Evolutionary conservation across 768 basidiomycete species (phyloP).

Genomic region (Polyporus arcularius): DNA sequence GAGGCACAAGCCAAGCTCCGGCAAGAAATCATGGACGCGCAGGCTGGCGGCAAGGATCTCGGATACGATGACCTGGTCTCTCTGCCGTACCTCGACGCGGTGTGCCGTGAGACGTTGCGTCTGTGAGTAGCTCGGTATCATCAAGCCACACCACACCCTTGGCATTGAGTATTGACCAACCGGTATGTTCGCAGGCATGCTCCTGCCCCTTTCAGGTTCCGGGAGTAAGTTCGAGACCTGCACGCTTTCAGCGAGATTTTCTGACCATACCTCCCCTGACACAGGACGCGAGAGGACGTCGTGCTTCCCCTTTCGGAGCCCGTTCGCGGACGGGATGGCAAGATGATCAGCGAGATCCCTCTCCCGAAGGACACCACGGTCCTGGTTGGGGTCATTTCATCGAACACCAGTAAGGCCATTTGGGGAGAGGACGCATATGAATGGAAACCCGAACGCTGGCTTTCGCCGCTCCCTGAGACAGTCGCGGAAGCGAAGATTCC

Average conservation of each 20-base stretch:
- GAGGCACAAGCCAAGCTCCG: conserved; percentile 27
- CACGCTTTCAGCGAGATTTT: conserved; percentile 1
- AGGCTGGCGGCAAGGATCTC: conserved; percentile 15
- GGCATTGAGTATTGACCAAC: neutral
- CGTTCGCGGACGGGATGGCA: conserved; percentile 18
- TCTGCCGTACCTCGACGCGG: conserved; percentile 32
- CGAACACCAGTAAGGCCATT: conserved; percentile 41
- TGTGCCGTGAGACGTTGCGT: conserved; percentile 27
- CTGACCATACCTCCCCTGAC: neutral
- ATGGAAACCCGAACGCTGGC: conserved; percentile 48
- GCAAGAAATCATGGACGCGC: conserved; percentile 23
- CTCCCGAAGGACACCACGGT: conserved; percentile 42
- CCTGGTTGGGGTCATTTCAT: conserved; percentile 37
- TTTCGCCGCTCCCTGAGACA: conserved; percentile 20
- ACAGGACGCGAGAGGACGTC: conserved; percentile 43
- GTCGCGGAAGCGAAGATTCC: conserved; percentile 19
- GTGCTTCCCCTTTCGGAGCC: conserved; percentile 31
- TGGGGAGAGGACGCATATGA: conserved; percentile 47
- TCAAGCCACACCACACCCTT: neutral
- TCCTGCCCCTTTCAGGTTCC: conserved; percentile 8
- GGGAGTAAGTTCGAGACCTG: conserved; percentile 10
- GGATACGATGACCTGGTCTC: conserved; percentile 27
- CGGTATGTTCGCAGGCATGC: conserved; percentile 4
- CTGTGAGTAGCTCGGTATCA: conserved; percentile 17
- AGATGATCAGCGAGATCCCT: conserved; percentile 24